Conservation (phyloP, 83 land plant genomes). For the Thuja plicata region DNA sequence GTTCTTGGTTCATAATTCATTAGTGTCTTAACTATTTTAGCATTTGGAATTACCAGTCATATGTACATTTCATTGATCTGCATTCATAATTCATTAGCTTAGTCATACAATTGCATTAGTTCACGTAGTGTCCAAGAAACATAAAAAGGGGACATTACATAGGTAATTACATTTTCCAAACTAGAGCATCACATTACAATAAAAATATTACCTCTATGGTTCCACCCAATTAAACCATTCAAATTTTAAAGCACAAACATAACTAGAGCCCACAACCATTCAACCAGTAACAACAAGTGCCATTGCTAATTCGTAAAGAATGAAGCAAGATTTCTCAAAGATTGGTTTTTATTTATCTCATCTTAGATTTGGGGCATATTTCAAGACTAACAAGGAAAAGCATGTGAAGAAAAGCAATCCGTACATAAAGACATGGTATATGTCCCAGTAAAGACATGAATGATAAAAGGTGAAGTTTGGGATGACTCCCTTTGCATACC, state of each 20-base stretch:
- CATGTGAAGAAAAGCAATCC: neutral
- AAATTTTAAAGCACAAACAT: neutral
- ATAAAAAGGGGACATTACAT: no score
- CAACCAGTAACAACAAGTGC: neutral
- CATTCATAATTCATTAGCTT: no score
- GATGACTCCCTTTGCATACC: conserved; percentile 35
- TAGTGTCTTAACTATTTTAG: no score
- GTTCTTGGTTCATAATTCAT: no score
- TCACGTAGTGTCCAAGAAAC: no score
- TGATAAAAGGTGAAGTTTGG: neutral
- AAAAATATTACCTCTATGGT: neutral
- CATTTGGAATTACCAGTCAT: no score
- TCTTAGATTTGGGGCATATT: neutral
- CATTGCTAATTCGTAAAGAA: neutral
- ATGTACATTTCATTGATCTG: no score
- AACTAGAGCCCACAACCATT: neutral
- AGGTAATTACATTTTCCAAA: neutral
- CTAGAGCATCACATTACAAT: neutral
- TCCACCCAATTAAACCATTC: neutral
- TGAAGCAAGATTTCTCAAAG: neutral
- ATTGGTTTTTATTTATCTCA: neutral
- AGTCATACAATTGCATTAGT: no score
- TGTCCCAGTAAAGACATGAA: neutral
- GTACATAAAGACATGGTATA: neutral
- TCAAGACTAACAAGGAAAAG: neutral